Conservation (phyloP, 176 grass and related monocot species). For the Zizania latifolia region DNA sequence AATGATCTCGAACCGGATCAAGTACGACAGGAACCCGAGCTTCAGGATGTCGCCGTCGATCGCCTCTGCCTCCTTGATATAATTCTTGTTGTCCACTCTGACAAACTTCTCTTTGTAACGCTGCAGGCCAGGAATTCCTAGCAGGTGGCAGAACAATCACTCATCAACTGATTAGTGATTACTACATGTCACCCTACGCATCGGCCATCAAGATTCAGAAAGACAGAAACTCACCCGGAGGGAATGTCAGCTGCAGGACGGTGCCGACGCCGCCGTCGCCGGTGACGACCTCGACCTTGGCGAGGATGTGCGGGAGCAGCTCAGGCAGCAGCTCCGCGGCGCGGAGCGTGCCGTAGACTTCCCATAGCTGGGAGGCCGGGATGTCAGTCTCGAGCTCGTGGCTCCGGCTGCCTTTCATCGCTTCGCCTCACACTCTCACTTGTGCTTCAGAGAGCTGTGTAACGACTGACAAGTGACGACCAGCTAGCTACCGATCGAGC, state of each 20-base stretch:
- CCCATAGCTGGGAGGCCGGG: conserved; percentile 14
- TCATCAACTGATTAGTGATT: too few species aligned
- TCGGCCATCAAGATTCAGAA: neutral
- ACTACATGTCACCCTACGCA: too few species aligned
- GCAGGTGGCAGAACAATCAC: neutral
- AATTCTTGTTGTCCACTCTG: conserved; percentile 21
- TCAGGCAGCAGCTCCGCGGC: neutral
- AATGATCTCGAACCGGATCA: conserved; percentile 20
- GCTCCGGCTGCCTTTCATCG: conserved; percentile 19
- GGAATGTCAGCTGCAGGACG: conserved; percentile 23
- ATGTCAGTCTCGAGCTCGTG: conserved; percentile 31
- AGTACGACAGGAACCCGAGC: conserved; percentile 29
- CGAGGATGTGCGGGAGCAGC: conserved; percentile 5
- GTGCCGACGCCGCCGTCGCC: conserved; percentile 32
- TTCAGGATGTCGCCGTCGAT: conserved; percentile 7
- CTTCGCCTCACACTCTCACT: neutral
- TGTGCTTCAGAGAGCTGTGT: neutral
- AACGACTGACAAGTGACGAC: neutral
- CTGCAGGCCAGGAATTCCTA: conserved; percentile 16
- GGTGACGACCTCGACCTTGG: conserved; percentile 6
- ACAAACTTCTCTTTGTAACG: conserved; percentile 17
- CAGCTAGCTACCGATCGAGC: too few species aligned
- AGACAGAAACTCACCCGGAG: conserved; percentile 36
- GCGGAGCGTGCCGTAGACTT: conserved; percentile 29
- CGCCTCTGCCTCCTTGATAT: conserved; percentile 27